Evolutionary conservation across 306 rosid species (phyloP), one percentile per base, ranked within the genome.

Genomic region (Alnus rubra): DNA sequence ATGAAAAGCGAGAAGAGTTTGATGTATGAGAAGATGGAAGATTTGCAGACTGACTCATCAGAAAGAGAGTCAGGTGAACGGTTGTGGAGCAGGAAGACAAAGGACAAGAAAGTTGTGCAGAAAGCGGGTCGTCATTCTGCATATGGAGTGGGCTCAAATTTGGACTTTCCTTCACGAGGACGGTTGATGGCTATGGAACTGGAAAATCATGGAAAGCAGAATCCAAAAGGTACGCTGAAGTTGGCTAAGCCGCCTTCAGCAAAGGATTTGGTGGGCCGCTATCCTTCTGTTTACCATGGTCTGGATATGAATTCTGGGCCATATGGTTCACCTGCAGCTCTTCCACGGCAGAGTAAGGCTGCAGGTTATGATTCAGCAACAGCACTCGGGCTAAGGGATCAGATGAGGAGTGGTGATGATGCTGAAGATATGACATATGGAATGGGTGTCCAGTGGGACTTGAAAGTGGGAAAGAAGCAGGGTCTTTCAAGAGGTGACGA

Each of bases 1-100:
- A 89, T 86, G 94, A 89, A 82, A 80, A 91, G 91, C 87, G 92
- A 93, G 62, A 93, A 90, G 90, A 93, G 97, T 89, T 93, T 93
- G 89, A 89, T 89, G 90, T 71, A 80, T 75, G 99, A 96, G 89
- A 94, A 86, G 86, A 84, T 78, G 82, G 97, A 93, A 55, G 91
- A 88, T 78, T 48, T 90, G 88, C 89, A 80, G 76, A 81, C 87
- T 50, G 94, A 82, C 78, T 86, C 94, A 9, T 96, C 98, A 31
- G 98, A 86, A 59, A 89, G 89, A 81, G 93, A 86, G 72, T 93
- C 93, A 0, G 92, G 86, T 51, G 98, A 90, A 79, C 92, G 84
- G 42, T 59, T 91, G 75, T 84, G 80, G 82, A 88, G 77, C 51
- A 84, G 79, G 83, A 91, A 81, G 81, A 80, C 75, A 83, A 96